Evolutionary conservation across 805 yeast species (phyloP).

Genomic region (Candida insectorum): DNA sequence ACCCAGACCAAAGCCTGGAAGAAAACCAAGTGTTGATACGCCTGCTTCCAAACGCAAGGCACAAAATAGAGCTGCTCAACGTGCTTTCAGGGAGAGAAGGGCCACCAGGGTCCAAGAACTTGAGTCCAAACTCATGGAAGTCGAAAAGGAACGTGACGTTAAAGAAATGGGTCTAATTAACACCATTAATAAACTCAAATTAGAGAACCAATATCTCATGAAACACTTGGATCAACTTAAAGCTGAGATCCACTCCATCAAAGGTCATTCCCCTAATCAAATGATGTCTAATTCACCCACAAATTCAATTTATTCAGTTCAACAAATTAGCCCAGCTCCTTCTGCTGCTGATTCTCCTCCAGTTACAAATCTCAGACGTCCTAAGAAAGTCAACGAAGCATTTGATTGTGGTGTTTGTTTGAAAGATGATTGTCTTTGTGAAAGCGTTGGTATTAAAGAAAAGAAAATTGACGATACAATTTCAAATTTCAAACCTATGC

Average conservation of each 20-base stretch:
- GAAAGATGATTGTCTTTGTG: conserved; percentile 70
- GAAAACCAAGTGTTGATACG: conserved; percentile 65
- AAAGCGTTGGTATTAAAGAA: conserved; percentile 42
- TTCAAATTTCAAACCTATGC: conserved; percentile 52
- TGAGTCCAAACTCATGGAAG: conserved; percentile 62
- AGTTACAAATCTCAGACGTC: conserved; percentile 2
- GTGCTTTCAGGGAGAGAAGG: conserved; percentile 85
- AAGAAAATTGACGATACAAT: conserved; percentile 30
- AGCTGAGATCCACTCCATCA: conserved; percentile 22
- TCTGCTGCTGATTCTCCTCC: conserved; percentile 50
- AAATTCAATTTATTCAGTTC: conserved; percentile 32
- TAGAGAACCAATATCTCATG: conserved; percentile 42
- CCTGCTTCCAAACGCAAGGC: conserved; percentile 87
- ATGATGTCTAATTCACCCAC: conserved; percentile 24
- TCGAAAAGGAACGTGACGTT: conserved; percentile 62
- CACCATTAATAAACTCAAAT: conserved; percentile 47
- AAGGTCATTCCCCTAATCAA: conserved; percentile 1
- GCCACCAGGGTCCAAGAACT: conserved; percentile 79
- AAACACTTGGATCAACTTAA: conserved; percentile 43
- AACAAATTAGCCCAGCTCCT: conserved; percentile 53
- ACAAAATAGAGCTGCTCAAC: conserved; percentile 90
- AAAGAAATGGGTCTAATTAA: conserved; percentile 54
- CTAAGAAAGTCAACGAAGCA: conserved; percentile 7
- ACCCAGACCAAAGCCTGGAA: conserved; percentile 57
- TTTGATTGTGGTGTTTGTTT: conserved; percentile 63